Base-by-base conservation (phyloP, 179 eudicot species). In the Beta lomatogona region DNA sequence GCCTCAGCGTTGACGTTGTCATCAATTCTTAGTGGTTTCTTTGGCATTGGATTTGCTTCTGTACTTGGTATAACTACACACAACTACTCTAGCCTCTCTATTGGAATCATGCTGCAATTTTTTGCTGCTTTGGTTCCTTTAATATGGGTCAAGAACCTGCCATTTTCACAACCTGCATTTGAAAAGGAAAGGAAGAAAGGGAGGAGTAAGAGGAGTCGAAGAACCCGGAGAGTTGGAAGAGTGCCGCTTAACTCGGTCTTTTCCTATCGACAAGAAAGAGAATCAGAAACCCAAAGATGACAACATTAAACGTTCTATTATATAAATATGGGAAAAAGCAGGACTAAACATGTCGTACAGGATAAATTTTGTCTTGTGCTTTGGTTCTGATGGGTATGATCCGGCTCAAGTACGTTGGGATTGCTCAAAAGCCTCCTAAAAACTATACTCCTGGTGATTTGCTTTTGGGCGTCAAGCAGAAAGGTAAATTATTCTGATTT, bases 1-100 rank as follows among this genome's bases (percentile, higher is more conserved):
- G 96, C 98, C 12, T 95, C 98, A 7, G 90, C 94, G 0, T 77
- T 94, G 87, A 91, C 95, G 77, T 81, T 95, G 45, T 90, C 99
- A 14, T 90, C 97, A 6, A 91, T 95, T 58, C 48, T 88, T 53
- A 89, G 99, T 72, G 94, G 94, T 60, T 89, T 95, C 73, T 81
- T 94, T 12, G 99, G 99, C 5, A 84, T 95, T 60, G 94, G 95
- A 25, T 76, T 95, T 86, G 91, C 99, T 74, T 89, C 89, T 71
- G 10, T 85, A 55, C 93, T 95, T 71, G 98, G 97, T 19, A 89
- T 94, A 82, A 83, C 89, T 2, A 85, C 91, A 0, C 92, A 88
- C 2, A 83, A 91, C 81, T 95, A 88, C 86, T 87, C 94, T 3
- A 87, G 84, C 59, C 86, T 94, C 66, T 92, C 94, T 21, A 36